Percentiles rank a stretch among this genome's conserved stretches.
Evolutionary conservation across 2,329 filamentous ascomycete species (phyloP).

Genomic region (Didymella sp.): DNA sequence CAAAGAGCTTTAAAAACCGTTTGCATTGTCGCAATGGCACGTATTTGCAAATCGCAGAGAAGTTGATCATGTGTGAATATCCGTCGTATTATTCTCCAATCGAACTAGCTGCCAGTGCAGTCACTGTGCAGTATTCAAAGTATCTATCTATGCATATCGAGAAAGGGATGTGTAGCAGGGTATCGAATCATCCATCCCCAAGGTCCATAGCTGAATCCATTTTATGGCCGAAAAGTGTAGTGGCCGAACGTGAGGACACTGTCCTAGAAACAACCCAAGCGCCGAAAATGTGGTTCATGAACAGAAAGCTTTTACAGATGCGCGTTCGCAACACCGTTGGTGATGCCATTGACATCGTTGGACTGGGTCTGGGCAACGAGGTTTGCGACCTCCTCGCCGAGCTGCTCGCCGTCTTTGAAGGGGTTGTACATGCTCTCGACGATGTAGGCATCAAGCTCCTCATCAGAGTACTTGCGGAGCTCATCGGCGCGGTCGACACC

Average conservation of each 20-base stretch:
- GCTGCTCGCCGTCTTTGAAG: conserved; percentile 54
- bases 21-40: no score
- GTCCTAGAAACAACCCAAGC: conserved; percentile 23
- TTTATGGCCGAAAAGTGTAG: conserved; percentile 24
- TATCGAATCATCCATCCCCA: conserved; percentile 34
- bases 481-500: conserved; percentile 62
- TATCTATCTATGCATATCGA: conserved; percentile 22
- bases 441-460: conserved; percentile 73
- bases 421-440: conserved; percentile 60
- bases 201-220: conserved; percentile 29
- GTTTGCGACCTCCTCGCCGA: conserved; percentile 49
- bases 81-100: conserved; percentile 14
- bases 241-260: conserved; percentile 18
- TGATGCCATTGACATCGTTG: conserved; percentile 37
- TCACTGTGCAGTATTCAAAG: conserved; percentile 5
- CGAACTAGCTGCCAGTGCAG: conserved; percentile 5
- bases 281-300: conserved; percentile 23
- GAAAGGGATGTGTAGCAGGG: conserved; percentile 31
- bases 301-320: conserved; percentile 39
- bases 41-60: not conserved
- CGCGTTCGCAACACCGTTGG: conserved; percentile 42
- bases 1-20: not conserved
- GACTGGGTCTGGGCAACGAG: conserved; percentile 34
- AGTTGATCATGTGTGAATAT: not conserved
- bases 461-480: conserved; percentile 72